A percentile compares a stretch with the other conserved stretches of the same genome.
These are phyloP conservation scores for Phaffia australis DNA, from an alignment of 768 basidiomycete genomes.

Conservation along the genomic window DNA sequence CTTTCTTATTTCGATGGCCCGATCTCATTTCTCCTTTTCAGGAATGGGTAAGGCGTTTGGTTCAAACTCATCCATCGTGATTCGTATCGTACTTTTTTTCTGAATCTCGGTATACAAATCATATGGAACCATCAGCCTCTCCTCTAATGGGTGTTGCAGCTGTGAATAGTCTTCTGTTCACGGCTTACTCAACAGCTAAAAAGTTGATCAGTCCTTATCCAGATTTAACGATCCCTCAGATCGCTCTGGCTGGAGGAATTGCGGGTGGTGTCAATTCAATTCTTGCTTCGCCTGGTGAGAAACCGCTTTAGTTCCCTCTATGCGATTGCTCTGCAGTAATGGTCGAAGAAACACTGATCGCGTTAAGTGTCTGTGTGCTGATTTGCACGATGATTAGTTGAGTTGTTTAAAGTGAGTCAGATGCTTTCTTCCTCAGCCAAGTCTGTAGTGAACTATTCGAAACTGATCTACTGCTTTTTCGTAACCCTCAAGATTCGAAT, in stretches of 20 bases:
- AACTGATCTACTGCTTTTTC: not conserved
- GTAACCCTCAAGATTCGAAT: constrained; percentile 52
- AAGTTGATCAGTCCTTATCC: constrained; percentile 81
- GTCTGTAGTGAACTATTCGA: too few relatives aligned
- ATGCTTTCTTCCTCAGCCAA: not conserved
- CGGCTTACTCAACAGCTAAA: constrained; percentile 71
- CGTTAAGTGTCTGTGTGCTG: not conserved
- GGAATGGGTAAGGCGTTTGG: too few relatives aligned
- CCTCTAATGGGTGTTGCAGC: constrained; percentile 87
- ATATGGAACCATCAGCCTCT: constrained; percentile 45
- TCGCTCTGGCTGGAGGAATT: constrained; percentile 75
- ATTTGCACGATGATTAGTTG: constrained; percentile 46
- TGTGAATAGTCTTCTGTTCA: constrained; percentile 91
- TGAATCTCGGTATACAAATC: not conserved
- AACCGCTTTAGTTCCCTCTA: not conserved
- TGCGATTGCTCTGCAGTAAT: not conserved
- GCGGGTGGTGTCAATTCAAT: constrained; percentile 85
- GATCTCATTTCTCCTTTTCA: not conserved
- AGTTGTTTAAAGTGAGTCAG: constrained; percentile 69
- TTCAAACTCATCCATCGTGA: too few relatives aligned
- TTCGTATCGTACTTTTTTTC: not conserved
- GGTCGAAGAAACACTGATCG: not conserved
- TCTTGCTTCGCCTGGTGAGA: constrained; percentile 70
- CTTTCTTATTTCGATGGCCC: not conserved
- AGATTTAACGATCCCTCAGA: constrained; percentile 65